Evolutionary conservation across 2,329 filamentous ascomycete species (phyloP).

Genomic region (Herpotrichia juniperi): DNA sequence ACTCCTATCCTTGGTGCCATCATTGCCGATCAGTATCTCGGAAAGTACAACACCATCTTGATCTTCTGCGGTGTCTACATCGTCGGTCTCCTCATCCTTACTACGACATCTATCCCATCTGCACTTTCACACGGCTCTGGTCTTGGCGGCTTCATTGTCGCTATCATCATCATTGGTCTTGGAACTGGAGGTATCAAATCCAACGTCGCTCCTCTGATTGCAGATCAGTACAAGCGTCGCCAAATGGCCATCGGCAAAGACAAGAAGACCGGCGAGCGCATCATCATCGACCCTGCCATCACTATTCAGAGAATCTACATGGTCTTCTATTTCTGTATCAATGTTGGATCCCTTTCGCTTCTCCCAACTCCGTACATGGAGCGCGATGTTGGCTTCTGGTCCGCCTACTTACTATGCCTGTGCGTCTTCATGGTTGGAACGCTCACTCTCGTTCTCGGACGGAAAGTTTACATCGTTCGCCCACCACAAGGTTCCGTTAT

Average conservation of each 20-base stretch:
- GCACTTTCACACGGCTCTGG: slow-evolving; percentile 67
- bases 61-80: slow-evolving; percentile 69
- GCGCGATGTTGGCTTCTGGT: slow-evolving; percentile 72
- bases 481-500: slow-evolving; percentile 47
- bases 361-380: slow-evolving; percentile 76
- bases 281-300: slow-evolving; percentile 55
- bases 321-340: slow-evolving; percentile 77
- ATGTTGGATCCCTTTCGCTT: slow-evolving; percentile 71
- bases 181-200: slow-evolving; percentile 84
- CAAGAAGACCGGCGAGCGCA: slow-evolving; percentile 51
- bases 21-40: slow-evolving; percentile 71
- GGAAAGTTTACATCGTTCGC: slow-evolving; percentile 46
- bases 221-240: slow-evolving; percentile 54
- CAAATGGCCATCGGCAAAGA: slow-evolving; percentile 50
- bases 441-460: slow-evolving; percentile 52
- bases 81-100: slow-evolving; percentile 70
- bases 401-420: slow-evolving; percentile 68
- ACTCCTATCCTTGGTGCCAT: slow-evolving; percentile 56
- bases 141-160: slow-evolving; percentile 66
- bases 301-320: slow-evolving; percentile 57
- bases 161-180: slow-evolving; percentile 71
- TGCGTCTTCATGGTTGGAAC: slow-evolving; percentile 71
- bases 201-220: slow-evolving; percentile 66
- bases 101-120: slow-evolving; percentile 67
- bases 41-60: slow-evolving; percentile 74